phyloP scores from a whole-genome alignment of 768 basidiomycete genomes.

The Lactarius sanguifluus region DNA sequence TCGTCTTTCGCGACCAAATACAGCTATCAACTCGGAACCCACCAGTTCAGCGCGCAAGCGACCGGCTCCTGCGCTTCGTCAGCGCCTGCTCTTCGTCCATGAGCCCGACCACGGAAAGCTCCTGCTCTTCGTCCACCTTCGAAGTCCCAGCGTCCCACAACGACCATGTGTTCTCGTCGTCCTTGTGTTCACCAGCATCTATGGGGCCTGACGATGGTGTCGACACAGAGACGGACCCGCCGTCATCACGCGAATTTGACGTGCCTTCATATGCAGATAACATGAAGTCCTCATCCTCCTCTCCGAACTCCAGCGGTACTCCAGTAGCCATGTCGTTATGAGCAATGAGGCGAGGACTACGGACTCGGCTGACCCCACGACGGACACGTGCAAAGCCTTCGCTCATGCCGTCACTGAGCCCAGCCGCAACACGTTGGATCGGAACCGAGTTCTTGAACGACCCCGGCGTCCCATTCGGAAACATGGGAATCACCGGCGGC shows the following conservation, averaged over 20 bases:
- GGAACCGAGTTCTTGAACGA: slow-evolving; percentile 51
- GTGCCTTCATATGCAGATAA: slow-evolving; percentile 28
- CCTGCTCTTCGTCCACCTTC: slow-evolving; percentile 38
- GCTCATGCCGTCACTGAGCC: slow-evolving; percentile 54
- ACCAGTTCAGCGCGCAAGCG: slow-evolving; percentile 5
- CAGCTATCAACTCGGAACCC: not conserved
- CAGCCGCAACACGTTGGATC: slow-evolving; percentile 52
- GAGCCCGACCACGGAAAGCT: slow-evolving; percentile 38
- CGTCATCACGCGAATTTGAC: slow-evolving; percentile 32
- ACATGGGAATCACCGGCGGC: slow-evolving; percentile 65
- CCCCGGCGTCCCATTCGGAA: slow-evolving; percentile 65
- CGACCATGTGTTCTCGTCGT: slow-evolving; percentile 32
- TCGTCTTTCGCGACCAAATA: not conserved
- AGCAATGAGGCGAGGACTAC: slow-evolving; percentile 44
- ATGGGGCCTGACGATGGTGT: slow-evolving; percentile 43
- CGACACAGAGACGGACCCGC: slow-evolving; percentile 38
- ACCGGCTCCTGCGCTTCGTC: slow-evolving; percentile 24
- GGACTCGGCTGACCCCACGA: slow-evolving; percentile 53
- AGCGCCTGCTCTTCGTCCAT: slow-evolving; percentile 39
- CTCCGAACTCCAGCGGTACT: slow-evolving; percentile 62
- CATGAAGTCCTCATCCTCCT: slow-evolving; percentile 65
- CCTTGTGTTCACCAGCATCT: slow-evolving; percentile 31
- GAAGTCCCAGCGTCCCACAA: slow-evolving; percentile 37
- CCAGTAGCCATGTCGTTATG: slow-evolving; percentile 33
- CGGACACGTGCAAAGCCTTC: slow-evolving; percentile 61